Evolutionary conservation across 2,329 filamentous ascomycete genomes (phyloP), one percentile per base, ranked within the genome.

Genomic region (Ophiobolus disseminans): DNA sequence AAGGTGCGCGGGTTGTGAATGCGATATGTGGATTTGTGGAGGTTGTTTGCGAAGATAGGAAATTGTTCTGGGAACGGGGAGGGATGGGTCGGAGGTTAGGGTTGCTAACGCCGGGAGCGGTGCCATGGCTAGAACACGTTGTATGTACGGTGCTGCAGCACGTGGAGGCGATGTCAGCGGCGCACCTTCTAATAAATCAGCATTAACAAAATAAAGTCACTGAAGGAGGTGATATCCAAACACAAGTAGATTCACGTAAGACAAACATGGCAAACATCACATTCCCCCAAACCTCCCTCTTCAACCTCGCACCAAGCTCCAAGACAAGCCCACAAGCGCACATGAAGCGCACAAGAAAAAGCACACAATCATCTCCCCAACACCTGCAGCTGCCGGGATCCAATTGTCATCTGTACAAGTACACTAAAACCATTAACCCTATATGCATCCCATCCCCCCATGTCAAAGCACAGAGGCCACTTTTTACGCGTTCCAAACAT

Each of bases 361-460:
- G 42, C 40, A 53, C 50, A 46, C 41, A 13, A 45, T 41, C 30
- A n/a, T 37, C 30, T 26, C 23, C 38, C 45, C 35, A 36, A 31
- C 26, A 43, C 26, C 14, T 42, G 30, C 42, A 36, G 20, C 21
- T 34, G 36, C 41, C 45, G 37, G 30, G 34, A 48, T 41, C 52
- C 55, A 44, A 49, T 60, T 55, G 48, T n/a, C 46, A 37, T 57
- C 55, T 58, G 51, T 63, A 62, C 62, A 65, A 65, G 58, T 62
- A 65, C 62, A 65, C 50, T 49, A 45, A 58, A 56, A 53, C 37
- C 49, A 44, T 48, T 42, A 50, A 32, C 30, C 46, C 55, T 50
- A 57, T 53, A 41, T 60, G 51, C 56, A 57, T 53, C 46, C 48
- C n/a, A n/a, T n/a, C n/a, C n/a, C n/a, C 45, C 48, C 53, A 39